Conservation (phyloP, 2,329 filamentous ascomycete genomes). For the Ploettnerulaceae sp. region DNA sequence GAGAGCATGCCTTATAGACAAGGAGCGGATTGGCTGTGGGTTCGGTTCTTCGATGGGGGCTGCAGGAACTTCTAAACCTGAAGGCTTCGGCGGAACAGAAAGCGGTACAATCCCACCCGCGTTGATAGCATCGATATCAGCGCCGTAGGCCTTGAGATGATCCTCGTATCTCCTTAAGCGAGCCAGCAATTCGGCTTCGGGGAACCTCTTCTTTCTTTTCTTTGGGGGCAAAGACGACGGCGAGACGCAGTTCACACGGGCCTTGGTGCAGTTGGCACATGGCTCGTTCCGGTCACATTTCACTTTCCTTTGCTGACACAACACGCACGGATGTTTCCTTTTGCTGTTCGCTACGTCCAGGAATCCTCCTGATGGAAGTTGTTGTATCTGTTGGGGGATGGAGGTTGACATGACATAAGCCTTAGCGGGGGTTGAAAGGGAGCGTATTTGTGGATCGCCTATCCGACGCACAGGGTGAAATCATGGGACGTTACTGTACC, state of each 20-base stretch:
- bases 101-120: slow-evolving; percentile 7
- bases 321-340: slow-evolving; percentile 26
- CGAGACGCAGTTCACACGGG: slow-evolving; percentile 26
- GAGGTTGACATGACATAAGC: no score
- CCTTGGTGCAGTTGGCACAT: slow-evolving; percentile 28
- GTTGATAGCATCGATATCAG: slow-evolving; percentile 28
- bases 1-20: not conserved
- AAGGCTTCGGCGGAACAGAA: not conserved
- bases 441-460: no score
- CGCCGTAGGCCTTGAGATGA: slow-evolving; percentile 23
- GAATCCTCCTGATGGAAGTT: not conserved
- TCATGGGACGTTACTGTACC: no score
- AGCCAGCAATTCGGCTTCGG: slow-evolving; percentile 29
- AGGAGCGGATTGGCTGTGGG: not conserved
- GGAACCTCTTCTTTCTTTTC: slow-evolving; percentile 26
- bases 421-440: no score
- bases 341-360: not conserved
- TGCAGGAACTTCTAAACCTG: no score
- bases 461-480: no score
- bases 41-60: no score
- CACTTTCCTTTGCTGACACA: slow-evolving; percentile 30
- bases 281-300: slow-evolving; percentile 29
- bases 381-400: no score
- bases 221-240: slow-evolving; percentile 21
- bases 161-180: slow-evolving; percentile 28